Conservation (phyloP, 805 yeast genomes). For the Teunomyces stri region DNA sequence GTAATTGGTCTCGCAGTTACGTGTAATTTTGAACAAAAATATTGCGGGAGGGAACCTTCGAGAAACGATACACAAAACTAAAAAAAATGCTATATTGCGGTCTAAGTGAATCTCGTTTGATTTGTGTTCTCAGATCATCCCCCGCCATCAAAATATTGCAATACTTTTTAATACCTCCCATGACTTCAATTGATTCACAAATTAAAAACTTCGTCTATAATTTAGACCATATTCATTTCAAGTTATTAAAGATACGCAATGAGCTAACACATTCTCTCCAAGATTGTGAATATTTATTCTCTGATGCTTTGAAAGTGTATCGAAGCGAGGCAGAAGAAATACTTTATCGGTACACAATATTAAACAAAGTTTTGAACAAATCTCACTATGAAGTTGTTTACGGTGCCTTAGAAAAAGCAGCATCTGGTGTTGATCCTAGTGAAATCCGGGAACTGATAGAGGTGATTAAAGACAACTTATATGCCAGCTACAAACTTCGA, state of each 20-base stretch:
- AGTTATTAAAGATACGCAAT: background rate
- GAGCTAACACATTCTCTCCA: background rate
- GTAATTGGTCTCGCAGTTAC: background rate
- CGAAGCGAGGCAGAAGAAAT: background rate
- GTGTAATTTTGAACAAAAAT: slow-evolving; percentile 3
- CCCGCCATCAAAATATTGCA: background rate
- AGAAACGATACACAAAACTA: background rate
- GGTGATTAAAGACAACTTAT: background rate
- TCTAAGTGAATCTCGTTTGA: no score
- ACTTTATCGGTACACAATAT: background rate
- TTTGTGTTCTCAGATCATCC: no score
- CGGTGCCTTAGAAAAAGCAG: background rate
- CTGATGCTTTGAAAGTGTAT: background rate
- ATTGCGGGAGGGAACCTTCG: slow-evolving; percentile 4
- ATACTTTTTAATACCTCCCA: background rate
- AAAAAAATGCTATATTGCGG: background rate
- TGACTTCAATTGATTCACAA: background rate
- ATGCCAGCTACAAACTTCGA: background rate
- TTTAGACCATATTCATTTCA: background rate
- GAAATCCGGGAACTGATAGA: background rate
- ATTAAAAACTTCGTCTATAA: background rate
- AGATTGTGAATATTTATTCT: background rate
- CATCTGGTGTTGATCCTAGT: background rate
- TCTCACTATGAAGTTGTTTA: background rate
- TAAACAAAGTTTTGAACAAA: background rate